phyloP scores from a whole-genome alignment of 495 filamentous ascomycete species.

The Penicillium malachiteum region DNA sequence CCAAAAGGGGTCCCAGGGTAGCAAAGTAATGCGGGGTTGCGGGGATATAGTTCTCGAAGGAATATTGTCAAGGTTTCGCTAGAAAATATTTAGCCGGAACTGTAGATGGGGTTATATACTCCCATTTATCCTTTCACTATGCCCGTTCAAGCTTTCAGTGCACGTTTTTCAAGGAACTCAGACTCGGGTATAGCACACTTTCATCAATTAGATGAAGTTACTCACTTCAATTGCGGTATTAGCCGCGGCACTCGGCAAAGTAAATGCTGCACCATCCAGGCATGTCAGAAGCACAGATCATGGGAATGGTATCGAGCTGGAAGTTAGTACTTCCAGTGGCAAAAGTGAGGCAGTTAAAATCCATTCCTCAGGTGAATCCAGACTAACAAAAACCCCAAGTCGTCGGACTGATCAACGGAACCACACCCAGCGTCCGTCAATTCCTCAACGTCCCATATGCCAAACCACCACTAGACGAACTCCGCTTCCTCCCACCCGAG shows the following conservation, averaged over 20 bases:
- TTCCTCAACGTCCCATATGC: constrained; percentile 1
- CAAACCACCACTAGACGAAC: background rate
- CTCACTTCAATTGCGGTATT: background rate
- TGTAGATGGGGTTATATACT: too few species aligned
- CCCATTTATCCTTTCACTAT: too few species aligned
- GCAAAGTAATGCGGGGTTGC: too few species aligned
- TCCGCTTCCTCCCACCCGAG: background rate
- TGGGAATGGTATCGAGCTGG: background rate
- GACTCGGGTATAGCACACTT: background rate
- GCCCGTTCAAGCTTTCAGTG: too few species aligned
- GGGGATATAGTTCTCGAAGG: too few species aligned
- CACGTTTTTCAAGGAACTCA: too few species aligned
- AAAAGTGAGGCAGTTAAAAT: background rate
- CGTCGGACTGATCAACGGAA: background rate
- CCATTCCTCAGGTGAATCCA: background rate
- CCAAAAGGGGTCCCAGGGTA: too few species aligned
- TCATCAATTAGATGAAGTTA: background rate
- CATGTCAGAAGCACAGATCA: background rate
- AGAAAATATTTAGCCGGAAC: too few species aligned
- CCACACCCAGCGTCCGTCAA: background rate
- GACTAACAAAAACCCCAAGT: background rate
- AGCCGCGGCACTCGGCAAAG: background rate
- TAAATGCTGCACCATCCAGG: background rate
- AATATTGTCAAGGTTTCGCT: too few species aligned
- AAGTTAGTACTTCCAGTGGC: background rate